A percentile compares a stretch with the other conserved stretches of the same genome.
phyloP scores from a whole-genome alignment of 192 early-diverging fungal species.

The Coemansia sp. region DNA sequence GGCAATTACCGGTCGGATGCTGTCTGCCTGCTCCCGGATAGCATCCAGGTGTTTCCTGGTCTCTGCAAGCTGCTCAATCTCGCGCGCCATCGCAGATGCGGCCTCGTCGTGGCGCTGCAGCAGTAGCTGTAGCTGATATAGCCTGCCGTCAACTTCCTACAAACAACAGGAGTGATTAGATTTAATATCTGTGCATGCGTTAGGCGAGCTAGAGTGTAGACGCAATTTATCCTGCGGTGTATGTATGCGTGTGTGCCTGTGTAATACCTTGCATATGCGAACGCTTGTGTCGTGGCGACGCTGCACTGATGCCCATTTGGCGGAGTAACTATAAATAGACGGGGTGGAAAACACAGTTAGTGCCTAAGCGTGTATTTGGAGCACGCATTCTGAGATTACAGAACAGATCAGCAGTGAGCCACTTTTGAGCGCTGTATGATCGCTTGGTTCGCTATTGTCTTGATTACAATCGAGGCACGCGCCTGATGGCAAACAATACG shows the following conservation, averaged over 20 bases:
- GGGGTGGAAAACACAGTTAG: too few species aligned
- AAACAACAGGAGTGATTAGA: neutral
- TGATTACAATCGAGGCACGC: too few species aligned
- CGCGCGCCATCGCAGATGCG: slow-evolving; percentile 12
- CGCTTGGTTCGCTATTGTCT: too few species aligned
- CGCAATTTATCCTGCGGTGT: too few species aligned
- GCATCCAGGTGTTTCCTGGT: slow-evolving; percentile 17
- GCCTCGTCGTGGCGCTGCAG: slow-evolving; percentile 23
- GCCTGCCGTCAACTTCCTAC: slow-evolving; percentile 33
- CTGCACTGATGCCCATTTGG: slow-evolving; percentile 29
- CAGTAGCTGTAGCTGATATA: slow-evolving; percentile 7
- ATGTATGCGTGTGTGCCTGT: too few species aligned
- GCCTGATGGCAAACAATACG: too few species aligned
- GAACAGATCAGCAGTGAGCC: too few species aligned
- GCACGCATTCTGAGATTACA: too few species aligned
- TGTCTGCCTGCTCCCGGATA: slow-evolving; percentile 18
- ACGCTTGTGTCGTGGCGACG: slow-evolving; percentile 33
- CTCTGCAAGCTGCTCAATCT: slow-evolving; percentile 18
- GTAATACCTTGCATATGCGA: slow-evolving; percentile 42
- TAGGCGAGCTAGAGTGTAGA: too few species aligned
- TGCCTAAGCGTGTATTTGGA: neutral
- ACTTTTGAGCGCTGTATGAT: too few species aligned
- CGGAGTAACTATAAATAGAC: slow-evolving; percentile 34
- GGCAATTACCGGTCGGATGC: slow-evolving; percentile 15
- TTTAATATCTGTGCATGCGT: neutral